Conservation (phyloP, 2,329 filamentous ascomycete genomes). For the Pseudogymnoascus sp. region DNA sequence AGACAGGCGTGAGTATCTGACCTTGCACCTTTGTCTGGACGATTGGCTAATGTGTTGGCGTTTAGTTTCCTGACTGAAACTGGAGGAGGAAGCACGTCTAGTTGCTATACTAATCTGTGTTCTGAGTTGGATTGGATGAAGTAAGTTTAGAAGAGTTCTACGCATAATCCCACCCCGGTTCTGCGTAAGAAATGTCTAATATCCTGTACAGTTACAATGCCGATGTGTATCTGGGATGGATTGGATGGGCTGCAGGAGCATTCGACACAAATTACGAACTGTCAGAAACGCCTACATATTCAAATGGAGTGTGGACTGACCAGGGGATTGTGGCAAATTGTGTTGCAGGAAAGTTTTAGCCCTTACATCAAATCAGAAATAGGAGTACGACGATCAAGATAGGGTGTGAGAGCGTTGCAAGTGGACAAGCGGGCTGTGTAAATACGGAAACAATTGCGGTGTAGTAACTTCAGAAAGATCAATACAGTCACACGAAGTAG, state of each 20-base stretch:
- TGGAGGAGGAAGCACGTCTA: conserved; percentile 30
- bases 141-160: neutral
- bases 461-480: too few relatives aligned
- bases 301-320: conserved; percentile 21
- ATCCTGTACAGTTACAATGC: conserved; percentile 16
- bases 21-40: neutral
- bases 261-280: conserved; percentile 24
- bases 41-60: conserved; percentile 3
- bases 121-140: neutral
- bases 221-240: conserved; percentile 29
- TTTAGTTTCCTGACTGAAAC: conserved; percentile 36
- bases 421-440: too few relatives aligned
- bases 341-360: neutral
- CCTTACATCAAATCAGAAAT: too few relatives aligned
- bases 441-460: too few relatives aligned
- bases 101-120: neutral
- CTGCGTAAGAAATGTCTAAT: neutral
- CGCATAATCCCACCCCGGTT: neutral
- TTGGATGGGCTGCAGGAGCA: conserved; percentile 32
- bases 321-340: conserved; percentile 10
- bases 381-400: too few relatives aligned
- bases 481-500: too few relatives aligned
- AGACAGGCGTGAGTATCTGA: conserved; percentile 35
- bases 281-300: conserved; percentile 19
- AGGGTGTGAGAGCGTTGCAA: too few relatives aligned